Conservation (phyloP, 164 flowering plant species). For the Chloranthus sessilifolius region DNA sequence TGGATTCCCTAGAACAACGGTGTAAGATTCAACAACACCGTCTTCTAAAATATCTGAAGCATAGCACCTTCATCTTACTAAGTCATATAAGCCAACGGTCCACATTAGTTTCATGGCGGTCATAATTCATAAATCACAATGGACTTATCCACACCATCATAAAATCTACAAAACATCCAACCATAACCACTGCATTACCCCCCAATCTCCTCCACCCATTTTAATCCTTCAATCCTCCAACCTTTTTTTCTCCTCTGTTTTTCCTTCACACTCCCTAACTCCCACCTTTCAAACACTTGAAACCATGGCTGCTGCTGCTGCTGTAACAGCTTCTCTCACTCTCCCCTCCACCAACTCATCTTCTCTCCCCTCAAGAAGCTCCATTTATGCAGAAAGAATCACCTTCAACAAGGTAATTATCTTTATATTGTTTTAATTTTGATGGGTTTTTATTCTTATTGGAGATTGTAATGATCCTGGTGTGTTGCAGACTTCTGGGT, state of each 20-base stretch:
- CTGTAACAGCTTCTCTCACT: constrained; percentile 77
- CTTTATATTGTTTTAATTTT: constrained; percentile 5
- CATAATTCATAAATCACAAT: too few species aligned
- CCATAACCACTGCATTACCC: constrained; percentile 14
- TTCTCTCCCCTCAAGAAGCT: constrained; percentile 53
- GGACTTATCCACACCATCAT: too few species aligned
- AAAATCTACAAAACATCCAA: too few species aligned
- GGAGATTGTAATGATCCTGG: too few species aligned
- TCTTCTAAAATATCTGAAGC: too few species aligned
- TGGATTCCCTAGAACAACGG: too few species aligned
- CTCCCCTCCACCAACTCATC: constrained; percentile 70
- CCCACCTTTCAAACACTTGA: not conserved
- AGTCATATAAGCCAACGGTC: too few species aligned
- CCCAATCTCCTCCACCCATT: constrained; percentile 19
- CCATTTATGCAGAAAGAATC: constrained; percentile 52
- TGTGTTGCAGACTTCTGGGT: constrained; percentile 36
- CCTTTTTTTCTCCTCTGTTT: not conserved
- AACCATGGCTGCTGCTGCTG: constrained; percentile 76
- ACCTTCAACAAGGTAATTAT: constrained; percentile 55
- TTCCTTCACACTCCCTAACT: constrained; percentile 2
- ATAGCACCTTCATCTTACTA: too few species aligned
- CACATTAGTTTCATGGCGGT: too few species aligned
- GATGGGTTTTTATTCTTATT: constrained; percentile 3
- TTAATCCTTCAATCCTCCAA: constrained; percentile 1
- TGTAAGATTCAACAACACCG: too few species aligned